Conservation (phyloP, 176 grass and related monocot genomes). For the Oryza meyeriana region DNA sequence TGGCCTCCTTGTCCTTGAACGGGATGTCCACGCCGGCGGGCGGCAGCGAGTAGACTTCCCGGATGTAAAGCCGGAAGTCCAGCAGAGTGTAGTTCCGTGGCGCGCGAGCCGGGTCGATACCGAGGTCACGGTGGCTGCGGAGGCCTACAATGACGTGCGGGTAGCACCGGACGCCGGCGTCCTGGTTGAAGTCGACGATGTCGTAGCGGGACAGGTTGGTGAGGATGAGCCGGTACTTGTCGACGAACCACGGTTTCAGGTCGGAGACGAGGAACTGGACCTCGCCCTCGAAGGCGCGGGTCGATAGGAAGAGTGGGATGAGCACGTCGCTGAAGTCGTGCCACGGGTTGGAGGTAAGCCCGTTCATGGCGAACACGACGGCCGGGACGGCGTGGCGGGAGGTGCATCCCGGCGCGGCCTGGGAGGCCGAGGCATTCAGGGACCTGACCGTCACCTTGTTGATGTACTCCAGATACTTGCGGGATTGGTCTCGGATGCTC, state of each 20-base stretch:
- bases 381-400: constrained; percentile 38
- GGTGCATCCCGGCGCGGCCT: constrained; percentile 47
- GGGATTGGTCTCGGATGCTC: constrained; percentile 63
- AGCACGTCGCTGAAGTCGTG: constrained; percentile 78
- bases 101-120: constrained; percentile 51
- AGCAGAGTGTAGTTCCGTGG: constrained; percentile 51
- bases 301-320: constrained; percentile 57
- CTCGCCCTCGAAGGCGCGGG: constrained; percentile 51
- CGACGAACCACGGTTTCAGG: constrained; percentile 52
- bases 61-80: constrained; percentile 58
- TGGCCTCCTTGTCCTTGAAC: constrained; percentile 40
- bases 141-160: constrained; percentile 54
- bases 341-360: constrained; percentile 68
- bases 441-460: constrained; percentile 46
- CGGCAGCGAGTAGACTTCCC: constrained; percentile 48
- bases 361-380: constrained; percentile 65
- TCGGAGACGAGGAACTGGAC: constrained; percentile 67
- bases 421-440: constrained; percentile 34
- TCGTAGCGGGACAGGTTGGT: constrained; percentile 49
- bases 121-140: constrained; percentile 60
- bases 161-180: constrained; percentile 54
- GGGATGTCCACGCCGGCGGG: constrained; percentile 26
- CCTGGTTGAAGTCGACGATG: constrained; percentile 50
- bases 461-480: constrained; percentile 50
- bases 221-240: constrained; percentile 59